Evolutionary conservation across 495 filamentous ascomycete genomes (phyloP).

Genomic region (Hypoxylon trugodes): DNA sequence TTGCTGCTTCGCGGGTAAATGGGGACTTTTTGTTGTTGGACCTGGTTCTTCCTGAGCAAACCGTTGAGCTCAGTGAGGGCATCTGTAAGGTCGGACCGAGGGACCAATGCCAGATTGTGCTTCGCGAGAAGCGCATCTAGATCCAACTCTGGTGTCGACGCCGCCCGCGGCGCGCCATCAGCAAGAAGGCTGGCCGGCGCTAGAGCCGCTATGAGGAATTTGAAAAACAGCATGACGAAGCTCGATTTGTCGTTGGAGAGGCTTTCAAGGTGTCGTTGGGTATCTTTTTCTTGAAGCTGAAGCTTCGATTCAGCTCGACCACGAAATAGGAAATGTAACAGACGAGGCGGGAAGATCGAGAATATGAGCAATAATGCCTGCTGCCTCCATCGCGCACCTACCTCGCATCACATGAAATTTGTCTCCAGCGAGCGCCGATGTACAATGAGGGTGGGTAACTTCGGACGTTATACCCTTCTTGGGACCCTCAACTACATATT

Average conservation of each 20-base stretch:
- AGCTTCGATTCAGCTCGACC: conserved; percentile 38
- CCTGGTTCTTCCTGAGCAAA: conserved; percentile 43
- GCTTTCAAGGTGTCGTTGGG: conserved; percentile 23
- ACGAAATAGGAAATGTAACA: conserved; percentile 11
- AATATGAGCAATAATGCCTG: conserved; percentile 32
- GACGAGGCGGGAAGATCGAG: conserved; percentile 23
- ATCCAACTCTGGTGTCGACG: conserved; percentile 37
- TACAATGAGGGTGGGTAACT: not conserved
- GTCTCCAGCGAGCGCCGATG: not conserved
- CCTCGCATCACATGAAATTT: conserved; percentile 32
- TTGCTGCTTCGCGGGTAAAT: conserved; percentile 41
- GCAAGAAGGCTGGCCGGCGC: conserved; percentile 39
- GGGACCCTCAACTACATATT: conserved; percentile 26
- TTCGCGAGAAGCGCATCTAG: conserved; percentile 44
- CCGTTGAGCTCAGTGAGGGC: conserved; percentile 48
- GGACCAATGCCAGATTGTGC: conserved; percentile 48
- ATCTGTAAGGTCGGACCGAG: conserved; percentile 49
- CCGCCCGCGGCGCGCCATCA: conserved; percentile 25
- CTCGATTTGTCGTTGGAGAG: conserved; percentile 4
- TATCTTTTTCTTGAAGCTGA: conserved; percentile 37
- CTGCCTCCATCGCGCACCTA: conserved; percentile 3
- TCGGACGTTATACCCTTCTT: conserved; percentile 37
- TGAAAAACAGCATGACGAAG: conserved; percentile 42
- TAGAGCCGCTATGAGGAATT: conserved; percentile 39
- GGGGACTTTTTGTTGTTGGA: conserved; percentile 36